Percentiles rank a stretch among this genome's conserved stretches.
Evolutionary conservation across 2,329 filamentous ascomycete genomes (phyloP).

Genomic region (Didymella exigua): DNA sequence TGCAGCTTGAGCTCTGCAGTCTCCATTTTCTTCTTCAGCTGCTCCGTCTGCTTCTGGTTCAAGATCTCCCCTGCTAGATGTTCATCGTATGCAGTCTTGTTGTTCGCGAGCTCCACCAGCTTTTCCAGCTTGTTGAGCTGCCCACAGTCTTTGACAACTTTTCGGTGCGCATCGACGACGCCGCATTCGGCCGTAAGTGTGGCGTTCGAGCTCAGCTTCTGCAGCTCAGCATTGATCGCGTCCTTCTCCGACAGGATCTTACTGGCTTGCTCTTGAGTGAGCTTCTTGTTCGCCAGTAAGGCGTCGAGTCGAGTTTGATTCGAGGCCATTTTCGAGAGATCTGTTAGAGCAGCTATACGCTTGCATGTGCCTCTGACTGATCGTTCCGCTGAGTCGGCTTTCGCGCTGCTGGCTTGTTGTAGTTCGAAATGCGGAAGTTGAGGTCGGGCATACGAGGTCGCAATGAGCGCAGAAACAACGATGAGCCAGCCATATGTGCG

Average conservation of each 20-base stretch:
- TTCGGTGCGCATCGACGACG: slow-evolving; percentile 28
- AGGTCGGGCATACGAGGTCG: slow-evolving; percentile 2
- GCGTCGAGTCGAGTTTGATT: slow-evolving; percentile 35
- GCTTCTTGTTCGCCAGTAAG: slow-evolving; percentile 28
- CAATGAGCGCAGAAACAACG: neutral
- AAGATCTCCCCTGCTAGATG: slow-evolving; percentile 23
- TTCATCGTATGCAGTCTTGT: slow-evolving; percentile 25
- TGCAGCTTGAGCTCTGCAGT: slow-evolving; percentile 33
- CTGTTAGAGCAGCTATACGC: slow-evolving; percentile 27
- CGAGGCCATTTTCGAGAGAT: slow-evolving; percentile 30
- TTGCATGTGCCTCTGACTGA: slow-evolving; percentile 21
- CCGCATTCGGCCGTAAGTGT: slow-evolving; percentile 34
- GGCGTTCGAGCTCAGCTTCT: slow-evolving; percentile 28
- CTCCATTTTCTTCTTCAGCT: slow-evolving; percentile 32
- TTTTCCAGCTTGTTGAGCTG: slow-evolving; percentile 28
- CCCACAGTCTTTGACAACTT: slow-evolving; percentile 28
- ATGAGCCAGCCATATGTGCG: slow-evolving; percentile 1
- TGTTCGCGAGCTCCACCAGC: slow-evolving; percentile 27
- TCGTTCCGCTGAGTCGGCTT: neutral
- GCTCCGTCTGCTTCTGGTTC: slow-evolving; percentile 32
- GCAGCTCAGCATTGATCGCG: slow-evolving; percentile 29
- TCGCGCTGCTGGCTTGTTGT: neutral
- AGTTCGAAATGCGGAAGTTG: slow-evolving; percentile 12
- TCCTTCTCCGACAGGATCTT: slow-evolving; percentile 28
- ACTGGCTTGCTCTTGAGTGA: slow-evolving; percentile 28